Evolutionary conservation across 2,329 filamentous ascomycete species (phyloP).

Genomic region (Epichloe aotearoae): DNA sequence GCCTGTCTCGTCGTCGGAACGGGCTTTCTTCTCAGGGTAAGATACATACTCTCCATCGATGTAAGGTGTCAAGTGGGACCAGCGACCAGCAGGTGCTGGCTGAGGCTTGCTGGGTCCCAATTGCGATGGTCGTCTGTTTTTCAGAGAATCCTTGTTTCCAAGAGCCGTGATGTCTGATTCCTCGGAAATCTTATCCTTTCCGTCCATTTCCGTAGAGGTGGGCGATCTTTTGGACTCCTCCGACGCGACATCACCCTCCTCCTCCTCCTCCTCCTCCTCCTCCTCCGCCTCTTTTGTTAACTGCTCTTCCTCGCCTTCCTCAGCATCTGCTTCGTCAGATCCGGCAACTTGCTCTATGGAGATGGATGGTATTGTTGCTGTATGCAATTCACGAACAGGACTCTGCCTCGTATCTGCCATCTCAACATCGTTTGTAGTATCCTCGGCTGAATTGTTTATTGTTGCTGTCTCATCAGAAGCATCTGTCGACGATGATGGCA

Average conservation of each 20-base stretch:
- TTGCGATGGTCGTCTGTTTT: conserved; percentile 2
- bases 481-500: background rate
- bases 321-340: background rate
- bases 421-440: background rate
- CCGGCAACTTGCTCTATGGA: conserved; percentile 2
- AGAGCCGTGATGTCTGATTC: background rate
- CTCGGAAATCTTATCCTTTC: background rate
- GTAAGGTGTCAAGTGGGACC: conserved; percentile 28
- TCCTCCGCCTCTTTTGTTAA: background rate
- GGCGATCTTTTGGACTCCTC: background rate
- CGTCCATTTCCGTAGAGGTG: background rate
- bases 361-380: conserved; percentile 1
- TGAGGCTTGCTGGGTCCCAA: conserved; percentile 13
- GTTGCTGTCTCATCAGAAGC: background rate
- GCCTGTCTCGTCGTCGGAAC: conserved; percentile 18
- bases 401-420: background rate
- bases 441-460: background rate
- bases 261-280: background rate
- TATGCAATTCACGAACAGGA: background rate
- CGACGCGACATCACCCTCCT: background rate
- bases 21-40: conserved; percentile 25
- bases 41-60: conserved; percentile 24
- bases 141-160: background rate
- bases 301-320: background rate
- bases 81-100: conserved; percentile 19